Base-by-base conservation (phyloP, 192 early-diverging fungal genomes). In the Rhizophagus sp. region DNA sequence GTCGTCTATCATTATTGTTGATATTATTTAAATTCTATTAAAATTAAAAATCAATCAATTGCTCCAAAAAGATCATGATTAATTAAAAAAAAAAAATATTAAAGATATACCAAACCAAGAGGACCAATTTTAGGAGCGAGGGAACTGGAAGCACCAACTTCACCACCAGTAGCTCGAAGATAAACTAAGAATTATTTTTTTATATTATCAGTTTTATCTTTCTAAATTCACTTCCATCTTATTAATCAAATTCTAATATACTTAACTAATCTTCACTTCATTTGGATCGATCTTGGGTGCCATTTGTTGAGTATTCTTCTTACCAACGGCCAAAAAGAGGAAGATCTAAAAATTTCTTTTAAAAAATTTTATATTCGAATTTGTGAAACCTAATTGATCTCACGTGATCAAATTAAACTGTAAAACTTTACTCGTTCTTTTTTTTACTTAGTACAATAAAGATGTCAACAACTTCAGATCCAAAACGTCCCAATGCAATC, bases 121-220 rank as follows among this genome's bases (percentile, higher is more conserved):
- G 98, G 98, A 96, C 98, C 98, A 82, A 99, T 96, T 95, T 99
- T 99, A 87, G 98, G 97, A 73, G 98, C 98, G 73, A 99, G 92
- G 64, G 96, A 96, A 84, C 94, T 95, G 84, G 96, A 96, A 89
- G 96, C 94, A 90, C 94, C 95, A 83, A 98, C 97, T 86, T 88
- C 97, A 91, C 97, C 97, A 92, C 98, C 98, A 83, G 96, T 97
- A 82, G 96, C 91, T 83, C 98, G 93, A 89, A 99, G 95, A 88
- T 95, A 94, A 49, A 72, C 70, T 47, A 25, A 72, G 19, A 34
- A 7, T 13, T n/a, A 50, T 49, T 44, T 49, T 25, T 47, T 49
- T 4, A 5, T n/a, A 13, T 72, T 47, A 47, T 50, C 2, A 11
- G 41, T 9, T 72, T 72, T 15, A 34, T 69, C 19, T 69, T 69